These are phyloP conservation scores for Penicillium capsulatum DNA, from an alignment of 2,329 filamentous ascomycete species.

Conservation along the genomic window DNA sequence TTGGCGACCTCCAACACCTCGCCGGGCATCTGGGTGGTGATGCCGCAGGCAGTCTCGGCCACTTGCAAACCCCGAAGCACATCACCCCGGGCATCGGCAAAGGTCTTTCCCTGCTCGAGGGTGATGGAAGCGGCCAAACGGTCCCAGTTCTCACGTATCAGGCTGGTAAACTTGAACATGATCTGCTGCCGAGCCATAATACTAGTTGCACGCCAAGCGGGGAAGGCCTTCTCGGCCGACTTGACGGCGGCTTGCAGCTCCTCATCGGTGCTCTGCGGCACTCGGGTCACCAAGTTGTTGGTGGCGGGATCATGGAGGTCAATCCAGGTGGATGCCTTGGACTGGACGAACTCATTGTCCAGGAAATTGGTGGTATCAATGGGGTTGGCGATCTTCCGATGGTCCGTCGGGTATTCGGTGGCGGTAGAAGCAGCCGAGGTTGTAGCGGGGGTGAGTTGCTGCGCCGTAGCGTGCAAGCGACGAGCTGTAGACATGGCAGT, in stretches of 20 bases:
- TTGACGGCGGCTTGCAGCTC: slow-evolving; percentile 60
- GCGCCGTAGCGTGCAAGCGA: slow-evolving; percentile 52
- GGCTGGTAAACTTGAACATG: slow-evolving; percentile 61
- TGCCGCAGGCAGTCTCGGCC: slow-evolving; percentile 63
- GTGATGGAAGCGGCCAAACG: slow-evolving; percentile 62
- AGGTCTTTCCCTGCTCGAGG: slow-evolving; percentile 65
- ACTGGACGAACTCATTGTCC: slow-evolving; percentile 59
- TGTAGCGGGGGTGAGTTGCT: slow-evolving; percentile 49
- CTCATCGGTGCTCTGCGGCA: slow-evolving; percentile 62
- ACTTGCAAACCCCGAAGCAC: slow-evolving; percentile 64
- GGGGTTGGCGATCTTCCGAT: slow-evolving; percentile 53
- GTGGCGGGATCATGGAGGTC: slow-evolving; percentile 62
- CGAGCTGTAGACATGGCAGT: slow-evolving; percentile 26
- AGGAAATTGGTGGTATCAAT: slow-evolving; percentile 60
- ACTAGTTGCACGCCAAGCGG: slow-evolving; percentile 57
- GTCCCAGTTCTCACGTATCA: slow-evolving; percentile 64
- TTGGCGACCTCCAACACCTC: slow-evolving; percentile 66
- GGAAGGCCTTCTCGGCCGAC: slow-evolving; percentile 61
- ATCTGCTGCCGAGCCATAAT: slow-evolving; percentile 60
- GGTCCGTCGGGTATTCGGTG: slow-evolving; percentile 53
- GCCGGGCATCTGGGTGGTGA: slow-evolving; percentile 61
- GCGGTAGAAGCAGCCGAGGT: slow-evolving; percentile 49
- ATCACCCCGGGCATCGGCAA: slow-evolving; percentile 63
- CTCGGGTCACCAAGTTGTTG: slow-evolving; percentile 62
- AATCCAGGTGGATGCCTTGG: slow-evolving; percentile 58